phyloP scores from a whole-genome alignment of 1,284 basidiomycete genomes.

The Cystobasidium slooffiae region DNA sequence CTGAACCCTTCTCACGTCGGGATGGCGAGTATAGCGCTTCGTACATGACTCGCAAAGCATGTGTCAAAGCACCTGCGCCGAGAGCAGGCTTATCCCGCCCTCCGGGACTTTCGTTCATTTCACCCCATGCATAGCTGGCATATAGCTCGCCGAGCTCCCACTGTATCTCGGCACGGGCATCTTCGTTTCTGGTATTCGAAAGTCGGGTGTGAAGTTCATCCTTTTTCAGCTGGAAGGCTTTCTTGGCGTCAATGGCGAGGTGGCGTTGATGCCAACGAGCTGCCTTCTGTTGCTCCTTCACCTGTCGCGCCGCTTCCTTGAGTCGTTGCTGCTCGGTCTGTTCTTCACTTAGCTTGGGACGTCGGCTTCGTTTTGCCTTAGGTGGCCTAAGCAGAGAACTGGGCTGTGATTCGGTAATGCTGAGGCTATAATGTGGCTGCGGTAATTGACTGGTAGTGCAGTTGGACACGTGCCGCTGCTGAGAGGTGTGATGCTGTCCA shows the following conservation, averaged over 20 bases:
- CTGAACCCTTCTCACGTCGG: neutral
- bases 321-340: neutral
- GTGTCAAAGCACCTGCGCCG: constrained; percentile 3
- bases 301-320: constrained; percentile 1
- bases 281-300: constrained; percentile 24
- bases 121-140: constrained; percentile 16
- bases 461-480: too few species aligned
- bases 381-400: neutral
- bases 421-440: too few species aligned
- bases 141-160: constrained; percentile 38
- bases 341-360: neutral
- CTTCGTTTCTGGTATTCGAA: constrained; percentile 19
- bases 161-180: constrained; percentile 1
- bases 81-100: constrained; percentile 18
- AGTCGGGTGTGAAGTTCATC: constrained; percentile 23
- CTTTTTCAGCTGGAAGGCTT: constrained; percentile 20
- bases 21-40: constrained; percentile 24
- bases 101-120: neutral
- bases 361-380: neutral
- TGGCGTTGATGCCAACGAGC: constrained; percentile 13
- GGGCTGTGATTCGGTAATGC: too few species aligned
- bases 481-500: neutral
- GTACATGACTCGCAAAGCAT: constrained; percentile 22
- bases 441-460: too few species aligned
- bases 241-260: constrained; percentile 12